Conservation (phyloP, 169 alveolate genomes). For the Cyclospora cayetanensis region DNA sequence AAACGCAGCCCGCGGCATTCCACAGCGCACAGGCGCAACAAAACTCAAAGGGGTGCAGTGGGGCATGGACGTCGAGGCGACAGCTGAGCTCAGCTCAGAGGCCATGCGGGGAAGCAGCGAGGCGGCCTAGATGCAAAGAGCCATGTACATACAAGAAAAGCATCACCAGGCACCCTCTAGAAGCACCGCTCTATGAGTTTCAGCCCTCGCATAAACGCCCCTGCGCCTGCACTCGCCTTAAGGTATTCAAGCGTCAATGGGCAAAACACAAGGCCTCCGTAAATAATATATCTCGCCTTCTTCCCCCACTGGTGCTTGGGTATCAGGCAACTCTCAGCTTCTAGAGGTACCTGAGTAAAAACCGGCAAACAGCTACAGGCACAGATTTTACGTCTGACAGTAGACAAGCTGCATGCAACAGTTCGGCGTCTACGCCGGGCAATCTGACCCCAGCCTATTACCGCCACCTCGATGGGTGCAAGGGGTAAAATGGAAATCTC, state of each 20-base stretch:
- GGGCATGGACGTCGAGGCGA: too few relatives aligned
- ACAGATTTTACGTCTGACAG: background rate
- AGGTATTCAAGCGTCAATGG: slow-evolving; percentile 77
- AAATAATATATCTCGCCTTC: slow-evolving; percentile 82
- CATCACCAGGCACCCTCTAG: background rate
- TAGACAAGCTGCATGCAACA: background rate
- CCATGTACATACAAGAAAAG: too few relatives aligned
- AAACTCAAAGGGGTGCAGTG: too few relatives aligned
- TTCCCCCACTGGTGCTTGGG: slow-evolving; percentile 89
- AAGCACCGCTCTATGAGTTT: background rate
- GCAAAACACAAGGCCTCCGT: slow-evolving; percentile 85
- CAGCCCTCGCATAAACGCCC: background rate
- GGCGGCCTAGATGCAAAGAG: background rate
- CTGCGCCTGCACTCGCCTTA: slow-evolving; percentile 1
- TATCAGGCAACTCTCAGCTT: slow-evolving; percentile 78
- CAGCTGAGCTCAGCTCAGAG: too few relatives aligned
- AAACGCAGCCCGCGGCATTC: too few relatives aligned
- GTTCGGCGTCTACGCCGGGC: too few relatives aligned
- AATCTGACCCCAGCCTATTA: background rate
- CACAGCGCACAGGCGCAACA: too few relatives aligned
- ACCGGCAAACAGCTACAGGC: background rate
- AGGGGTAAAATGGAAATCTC: too few relatives aligned
- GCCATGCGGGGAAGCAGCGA: too few relatives aligned
- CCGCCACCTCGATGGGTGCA: too few relatives aligned
- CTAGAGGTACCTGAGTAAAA: slow-evolving; percentile 72